These are phyloP conservation scores for Sarocladium kiliense DNA, from an alignment of 2,329 filamentous ascomycete species.

Conservation along the genomic window DNA sequence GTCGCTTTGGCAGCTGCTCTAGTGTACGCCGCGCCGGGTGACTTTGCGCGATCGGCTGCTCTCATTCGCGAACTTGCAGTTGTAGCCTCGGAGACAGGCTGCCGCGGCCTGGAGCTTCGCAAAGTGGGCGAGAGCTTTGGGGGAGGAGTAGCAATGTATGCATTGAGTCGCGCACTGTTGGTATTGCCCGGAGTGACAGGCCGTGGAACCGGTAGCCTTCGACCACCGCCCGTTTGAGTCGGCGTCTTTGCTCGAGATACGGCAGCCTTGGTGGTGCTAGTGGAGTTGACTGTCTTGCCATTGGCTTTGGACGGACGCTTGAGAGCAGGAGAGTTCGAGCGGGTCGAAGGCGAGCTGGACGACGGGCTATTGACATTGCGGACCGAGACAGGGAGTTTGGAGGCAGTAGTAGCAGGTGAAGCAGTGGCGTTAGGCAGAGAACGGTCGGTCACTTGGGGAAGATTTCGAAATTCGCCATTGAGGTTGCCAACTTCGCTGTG, in stretches of 20 bases:
- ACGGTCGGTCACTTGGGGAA: background rate
- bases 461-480: background rate
- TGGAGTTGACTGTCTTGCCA: constrained; percentile 27
- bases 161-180: constrained; percentile 59
- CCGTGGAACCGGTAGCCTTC: background rate
- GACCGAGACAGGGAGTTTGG: constrained; percentile 41
- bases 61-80: constrained; percentile 66
- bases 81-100: constrained; percentile 69
- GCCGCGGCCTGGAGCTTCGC: constrained; percentile 75
- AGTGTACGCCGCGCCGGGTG: constrained; percentile 22
- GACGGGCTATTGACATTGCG: constrained; percentile 39
- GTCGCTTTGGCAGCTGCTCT: constrained; percentile 24
- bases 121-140: constrained; percentile 74
- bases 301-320: constrained; percentile 35
- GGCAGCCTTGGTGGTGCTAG: background rate
- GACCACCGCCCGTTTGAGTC: background rate
- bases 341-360: constrained; percentile 45
- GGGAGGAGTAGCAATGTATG: constrained; percentile 65
- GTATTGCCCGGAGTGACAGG: constrained; percentile 20
- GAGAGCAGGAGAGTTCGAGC: constrained; percentile 50
- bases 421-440: background rate
- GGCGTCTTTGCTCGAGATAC: constrained; percentile 26
- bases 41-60: constrained; percentile 51
- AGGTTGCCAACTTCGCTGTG: constrained; percentile 20
- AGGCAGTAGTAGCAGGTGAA: constrained; percentile 20